Base-by-base conservation (phyloP, 1,284 basidiomycete genomes). In the Ceratobasidium sp. region DNA sequence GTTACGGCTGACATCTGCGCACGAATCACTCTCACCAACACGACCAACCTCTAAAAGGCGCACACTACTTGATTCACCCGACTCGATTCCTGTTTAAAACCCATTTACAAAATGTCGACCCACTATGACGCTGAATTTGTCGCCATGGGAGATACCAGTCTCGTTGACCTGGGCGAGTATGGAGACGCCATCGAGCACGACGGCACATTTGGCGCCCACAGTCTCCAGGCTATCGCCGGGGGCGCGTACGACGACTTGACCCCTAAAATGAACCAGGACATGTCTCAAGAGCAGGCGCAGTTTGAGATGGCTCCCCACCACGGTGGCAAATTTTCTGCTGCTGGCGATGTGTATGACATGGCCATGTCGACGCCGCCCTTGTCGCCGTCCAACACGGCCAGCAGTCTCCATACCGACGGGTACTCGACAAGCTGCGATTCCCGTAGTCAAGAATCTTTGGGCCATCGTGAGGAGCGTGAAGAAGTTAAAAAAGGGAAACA, bases 361-460 rank as follows among this genome's bases (percentile, higher is more conserved):
- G 16, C 5, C 43, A 53, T 61, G 43, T 61, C 69, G 9, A 72
- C 69, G 2, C 69, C 69, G 29, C 69, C 69, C 13, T 27, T 72
- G 29, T 48, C 41, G 22, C 69, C 69, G 14, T 72, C 69, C 43
- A 72, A 56, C 29, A 72, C 69, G 46, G 62, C 62, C 31, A 72
- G 56, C 58, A 72, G 69, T 31, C 29, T 72, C 11, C 69, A 58
- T 29, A 72, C 69, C 16, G 69, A 61, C 3, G 69, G 62, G 24
- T 14, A 48, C n/a, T 11, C 39, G 39, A n/a, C 39, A 8, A 29
- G 16, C 48, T 22, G 62, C 24, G 31, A n/a, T 31, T 43, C 43
- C 1, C 61, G 27, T n/a, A 48, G 24, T 27, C 39, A 56, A 41
- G 58, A 29, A 19, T 34, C 31, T 27, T 39, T 46, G 37, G 13